Percentiles rank a stretch among this genome's conserved stretches.
phyloP scores from a whole-genome alignment of 805 yeast species.

The Starmera dryadoides region DNA sequence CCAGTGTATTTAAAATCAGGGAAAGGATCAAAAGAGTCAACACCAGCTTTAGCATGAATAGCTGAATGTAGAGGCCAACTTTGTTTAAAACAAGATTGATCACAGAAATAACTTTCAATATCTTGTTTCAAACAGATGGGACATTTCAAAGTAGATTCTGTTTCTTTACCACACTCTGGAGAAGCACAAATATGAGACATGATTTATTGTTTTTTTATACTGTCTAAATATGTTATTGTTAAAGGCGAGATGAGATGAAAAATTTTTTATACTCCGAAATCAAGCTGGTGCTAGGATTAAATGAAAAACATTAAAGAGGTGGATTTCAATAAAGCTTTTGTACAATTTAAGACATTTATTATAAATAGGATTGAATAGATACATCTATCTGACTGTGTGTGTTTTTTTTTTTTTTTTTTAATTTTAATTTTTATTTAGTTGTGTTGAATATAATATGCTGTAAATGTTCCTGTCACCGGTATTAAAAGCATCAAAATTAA shows the following conservation, averaged over 20 bases:
- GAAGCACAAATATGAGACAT: constrained; percentile 49
- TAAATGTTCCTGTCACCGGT: no score
- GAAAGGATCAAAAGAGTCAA: constrained; percentile 75
- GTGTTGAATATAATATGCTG: no score
- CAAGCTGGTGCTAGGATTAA: no score
- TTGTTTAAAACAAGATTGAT: constrained; percentile 74
- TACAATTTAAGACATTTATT: background rate
- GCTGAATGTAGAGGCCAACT: constrained; percentile 70
- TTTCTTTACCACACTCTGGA: constrained; percentile 78
- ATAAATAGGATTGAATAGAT: no score
- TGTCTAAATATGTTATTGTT: no score
- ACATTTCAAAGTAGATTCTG: constrained; percentile 73
- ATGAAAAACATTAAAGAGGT: no score
- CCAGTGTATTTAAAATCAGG: constrained; percentile 76
- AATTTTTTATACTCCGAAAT: no score
- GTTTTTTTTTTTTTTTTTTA: no score
- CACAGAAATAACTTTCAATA: constrained; percentile 61
- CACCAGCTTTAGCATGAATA: constrained; percentile 57
- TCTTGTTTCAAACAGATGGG: constrained; percentile 84
- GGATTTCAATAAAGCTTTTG: no score
- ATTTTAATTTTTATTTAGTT: no score
- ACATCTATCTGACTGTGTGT: no score
- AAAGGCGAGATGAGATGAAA: background rate
- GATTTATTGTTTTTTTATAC: no score
- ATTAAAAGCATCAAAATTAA: background rate